phyloP scores from a whole-genome alignment of 1,139 yeast species.

The Lipomyces yarrowii region DNA sequence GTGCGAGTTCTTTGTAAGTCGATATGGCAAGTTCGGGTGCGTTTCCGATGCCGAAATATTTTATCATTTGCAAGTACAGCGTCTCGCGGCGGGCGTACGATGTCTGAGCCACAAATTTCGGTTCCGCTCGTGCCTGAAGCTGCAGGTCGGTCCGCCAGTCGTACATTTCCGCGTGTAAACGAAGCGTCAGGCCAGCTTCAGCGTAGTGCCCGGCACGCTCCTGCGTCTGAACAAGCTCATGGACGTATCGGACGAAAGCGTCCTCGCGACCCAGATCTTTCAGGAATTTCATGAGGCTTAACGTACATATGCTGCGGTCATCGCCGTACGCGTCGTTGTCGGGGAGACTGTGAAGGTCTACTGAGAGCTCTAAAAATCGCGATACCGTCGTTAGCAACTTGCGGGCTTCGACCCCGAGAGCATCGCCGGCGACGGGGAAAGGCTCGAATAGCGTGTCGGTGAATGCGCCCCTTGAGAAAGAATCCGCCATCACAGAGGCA shows the following conservation, averaged over 20 bases:
- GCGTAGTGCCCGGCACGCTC: constrained; percentile 51
- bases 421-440: constrained; percentile 53
- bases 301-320: constrained; percentile 78
- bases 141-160: constrained; percentile 68
- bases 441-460: constrained; percentile 49
- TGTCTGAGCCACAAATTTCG: constrained; percentile 76
- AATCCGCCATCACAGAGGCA: constrained; percentile 56
- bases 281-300: constrained; percentile 75
- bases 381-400: constrained; percentile 54
- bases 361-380: constrained; percentile 65
- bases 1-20: constrained; percentile 73
- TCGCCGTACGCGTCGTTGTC: constrained; percentile 83
- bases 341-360: constrained; percentile 74
- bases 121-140: constrained; percentile 62
- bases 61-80: constrained; percentile 70
- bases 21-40: constrained; percentile 77
- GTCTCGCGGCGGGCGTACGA: constrained; percentile 82
- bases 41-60: constrained; percentile 69
- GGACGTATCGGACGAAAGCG: constrained; percentile 73
- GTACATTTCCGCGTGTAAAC: constrained; percentile 75
- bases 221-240: constrained; percentile 47
- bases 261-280: constrained; percentile 81
- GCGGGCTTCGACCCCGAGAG: constrained; percentile 51
- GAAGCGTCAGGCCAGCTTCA: constrained; percentile 83
- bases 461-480: constrained; percentile 58